A percentile compares a stretch with the other conserved stretches of the same genome.
phyloP scores from a whole-genome alignment of 495 filamentous ascomycete species.

The Parathielavia appendiculata region DNA sequence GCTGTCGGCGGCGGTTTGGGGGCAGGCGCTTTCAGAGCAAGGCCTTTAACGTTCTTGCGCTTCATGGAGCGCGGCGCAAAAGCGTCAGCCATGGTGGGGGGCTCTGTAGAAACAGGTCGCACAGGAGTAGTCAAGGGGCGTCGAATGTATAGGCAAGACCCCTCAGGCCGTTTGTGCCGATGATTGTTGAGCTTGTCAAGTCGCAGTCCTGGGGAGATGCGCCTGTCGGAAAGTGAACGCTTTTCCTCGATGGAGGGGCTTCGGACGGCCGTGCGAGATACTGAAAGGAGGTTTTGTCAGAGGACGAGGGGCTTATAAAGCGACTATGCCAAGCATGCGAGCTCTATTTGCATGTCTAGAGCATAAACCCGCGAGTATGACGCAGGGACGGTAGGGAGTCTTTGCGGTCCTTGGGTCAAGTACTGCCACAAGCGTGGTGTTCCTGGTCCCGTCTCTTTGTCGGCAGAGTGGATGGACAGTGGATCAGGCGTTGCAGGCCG shows the following conservation, averaged over 20 bases:
- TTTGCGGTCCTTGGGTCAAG: neutral
- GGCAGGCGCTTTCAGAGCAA: conserved; percentile 69
- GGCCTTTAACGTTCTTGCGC: conserved; percentile 96
- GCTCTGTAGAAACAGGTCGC: neutral
- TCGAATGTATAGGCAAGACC: neutral
- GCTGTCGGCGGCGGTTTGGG: conserved; percentile 44
- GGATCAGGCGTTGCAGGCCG: neutral
- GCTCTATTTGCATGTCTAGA: neutral
- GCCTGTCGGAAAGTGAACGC: neutral
- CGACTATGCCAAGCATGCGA: conserved; percentile 2
- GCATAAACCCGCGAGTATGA: neutral
- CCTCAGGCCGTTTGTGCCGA: neutral
- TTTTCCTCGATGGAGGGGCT: neutral
- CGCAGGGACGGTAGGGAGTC: neutral
- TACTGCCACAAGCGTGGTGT: neutral
- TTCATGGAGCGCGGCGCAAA: conserved; percentile 91
- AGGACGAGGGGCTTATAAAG: conserved; percentile 6
- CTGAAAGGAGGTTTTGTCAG: conserved; percentile 6
- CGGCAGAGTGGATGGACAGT: neutral
- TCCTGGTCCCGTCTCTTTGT: neutral
- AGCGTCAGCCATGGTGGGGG: conserved; percentile 66
- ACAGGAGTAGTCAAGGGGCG: too few relatives aligned
- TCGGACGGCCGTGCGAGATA: neutral
- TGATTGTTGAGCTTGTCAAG: neutral
- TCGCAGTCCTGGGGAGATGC: conserved; percentile 1